Evolutionary conservation across 2,329 filamentous ascomycete genomes (phyloP).

Genomic region (Trichophyton verrucosum): DNA sequence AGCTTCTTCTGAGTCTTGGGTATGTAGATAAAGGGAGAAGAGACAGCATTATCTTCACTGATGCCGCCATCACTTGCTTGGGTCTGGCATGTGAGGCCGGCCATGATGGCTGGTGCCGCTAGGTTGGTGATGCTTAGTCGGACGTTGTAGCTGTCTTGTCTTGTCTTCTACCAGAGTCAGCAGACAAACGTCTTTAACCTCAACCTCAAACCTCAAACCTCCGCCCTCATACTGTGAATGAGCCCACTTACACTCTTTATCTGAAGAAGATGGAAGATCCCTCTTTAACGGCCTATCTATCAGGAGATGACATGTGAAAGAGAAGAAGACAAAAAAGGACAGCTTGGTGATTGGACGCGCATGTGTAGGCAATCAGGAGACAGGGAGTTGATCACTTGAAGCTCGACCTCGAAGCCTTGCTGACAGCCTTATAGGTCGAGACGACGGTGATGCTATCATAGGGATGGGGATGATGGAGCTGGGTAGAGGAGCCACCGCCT

Average conservation of each 20-base stretch:
- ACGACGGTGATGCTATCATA: not conserved
- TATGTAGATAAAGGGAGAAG: conserved; percentile 12
- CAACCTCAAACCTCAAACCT: no score
- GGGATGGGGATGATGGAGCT: not conserved
- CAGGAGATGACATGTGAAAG: not conserved
- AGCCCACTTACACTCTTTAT: not conserved
- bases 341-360: not conserved
- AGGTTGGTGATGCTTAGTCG: not conserved
- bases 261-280: not conserved
- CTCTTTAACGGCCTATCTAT: not conserved
- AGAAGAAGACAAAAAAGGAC: not conserved
- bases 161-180: not conserved
- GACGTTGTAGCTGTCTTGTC: not conserved
- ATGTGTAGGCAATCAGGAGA: not conserved
- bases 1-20: not conserved
- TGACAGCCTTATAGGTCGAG: not conserved
- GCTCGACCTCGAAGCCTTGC: not conserved
- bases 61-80: conserved; percentile 5
- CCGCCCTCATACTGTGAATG: not conserved
- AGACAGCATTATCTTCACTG: not conserved
- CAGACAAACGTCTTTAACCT: not conserved
- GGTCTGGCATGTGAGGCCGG: conserved; percentile 12
- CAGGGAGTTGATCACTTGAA: not conserved
- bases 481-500: no score
- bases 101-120: conserved; percentile 4